Base-by-base conservation (phyloP, 768 basidiomycete species). In the Leccinum subtestaceum region DNA sequence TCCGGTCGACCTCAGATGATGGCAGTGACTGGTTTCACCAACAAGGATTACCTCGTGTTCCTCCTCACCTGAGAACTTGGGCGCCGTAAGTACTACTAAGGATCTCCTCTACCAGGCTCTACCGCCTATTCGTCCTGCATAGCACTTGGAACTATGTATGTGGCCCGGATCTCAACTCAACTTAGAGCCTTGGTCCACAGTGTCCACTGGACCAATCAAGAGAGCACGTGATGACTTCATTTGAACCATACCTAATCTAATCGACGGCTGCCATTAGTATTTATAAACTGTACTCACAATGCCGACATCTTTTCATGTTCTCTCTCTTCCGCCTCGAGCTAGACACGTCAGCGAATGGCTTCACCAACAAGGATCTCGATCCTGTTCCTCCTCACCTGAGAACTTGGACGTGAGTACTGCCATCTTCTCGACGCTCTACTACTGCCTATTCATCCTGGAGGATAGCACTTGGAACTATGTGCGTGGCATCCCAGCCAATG, bases 321-420 rank as follows among this genome's bases (percentile, higher is more conserved):
- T 17, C 38, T 38, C 17, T 8, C 17, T 38, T 38, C 38, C 38
- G 38, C 38, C 38, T 17, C 17, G 17, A 38, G 17, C 8, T 43
- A 19, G n/a, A 43, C n/a, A 5, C 78, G 43, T 78, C 82, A 23
- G 80, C 79, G 21, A 52, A 79, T 78, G 64, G 79, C 69, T 89
- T 87, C 86, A 79, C 75, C 62, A 92, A 91, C 72, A 81, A 82
- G 64, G 89, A 89, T 66, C 89, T 90, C 84, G 89, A 89, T 62
- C 88, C 88, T 5, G 87, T 89, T 11, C 85, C 86, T 43, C 78
- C 73, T 1, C 71, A 82, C 25, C 66, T 78, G 54, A 75, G 88
- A 57, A 91, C 87, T 6, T 91, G 89, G 90, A 77, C 80, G 38
- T 70, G 58, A 65, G 70, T 61, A 12, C 29, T 13, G 5, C 8